Percentiles rank a stretch among this genome's conserved stretches.
These are phyloP conservation scores for Saxophila tyrrhenica DNA, from an alignment of 495 filamentous ascomycete species.

Conservation along the genomic window DNA sequence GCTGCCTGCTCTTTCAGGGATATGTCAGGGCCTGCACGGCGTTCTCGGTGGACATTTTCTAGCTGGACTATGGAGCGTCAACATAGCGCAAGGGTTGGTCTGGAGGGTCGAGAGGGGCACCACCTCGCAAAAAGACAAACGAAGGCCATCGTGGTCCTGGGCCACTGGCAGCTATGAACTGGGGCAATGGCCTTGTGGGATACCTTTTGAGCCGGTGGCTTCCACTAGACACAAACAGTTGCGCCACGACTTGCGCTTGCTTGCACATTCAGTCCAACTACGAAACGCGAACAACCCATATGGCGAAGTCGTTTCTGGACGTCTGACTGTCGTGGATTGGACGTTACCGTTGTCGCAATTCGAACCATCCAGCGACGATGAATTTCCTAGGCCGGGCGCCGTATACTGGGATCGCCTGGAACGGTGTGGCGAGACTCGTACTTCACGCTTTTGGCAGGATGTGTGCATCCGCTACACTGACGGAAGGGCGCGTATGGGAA, in stretches of 20 bases:
- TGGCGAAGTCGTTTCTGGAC: background rate
- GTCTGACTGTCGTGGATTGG: background rate
- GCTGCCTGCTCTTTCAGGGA: background rate
- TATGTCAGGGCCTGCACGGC: background rate
- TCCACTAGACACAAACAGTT: no score
- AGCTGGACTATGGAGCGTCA: background rate
- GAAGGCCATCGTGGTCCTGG: background rate
- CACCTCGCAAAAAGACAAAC: no score
- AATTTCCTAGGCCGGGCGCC: background rate
- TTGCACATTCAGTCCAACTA: background rate
- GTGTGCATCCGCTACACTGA: no score
- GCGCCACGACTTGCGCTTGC: background rate
- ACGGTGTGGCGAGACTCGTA: no score
- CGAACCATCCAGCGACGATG: background rate
- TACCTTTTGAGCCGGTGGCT: background rate
- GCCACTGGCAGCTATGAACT: background rate
- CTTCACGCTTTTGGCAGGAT: no score
- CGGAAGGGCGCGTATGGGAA: no score
- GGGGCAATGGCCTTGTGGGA: background rate
- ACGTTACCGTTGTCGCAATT: background rate
- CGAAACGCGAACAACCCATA: background rate
- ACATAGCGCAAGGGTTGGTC: background rate
- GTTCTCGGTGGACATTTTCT: background rate
- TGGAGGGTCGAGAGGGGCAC: background rate
- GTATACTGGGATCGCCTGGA: background rate